Percentiles rank a stretch among this genome's conserved stretches.
Evolutionary conservation across 1,139 yeast species (phyloP).

Genomic region (Kodamaea alishanica): DNA sequence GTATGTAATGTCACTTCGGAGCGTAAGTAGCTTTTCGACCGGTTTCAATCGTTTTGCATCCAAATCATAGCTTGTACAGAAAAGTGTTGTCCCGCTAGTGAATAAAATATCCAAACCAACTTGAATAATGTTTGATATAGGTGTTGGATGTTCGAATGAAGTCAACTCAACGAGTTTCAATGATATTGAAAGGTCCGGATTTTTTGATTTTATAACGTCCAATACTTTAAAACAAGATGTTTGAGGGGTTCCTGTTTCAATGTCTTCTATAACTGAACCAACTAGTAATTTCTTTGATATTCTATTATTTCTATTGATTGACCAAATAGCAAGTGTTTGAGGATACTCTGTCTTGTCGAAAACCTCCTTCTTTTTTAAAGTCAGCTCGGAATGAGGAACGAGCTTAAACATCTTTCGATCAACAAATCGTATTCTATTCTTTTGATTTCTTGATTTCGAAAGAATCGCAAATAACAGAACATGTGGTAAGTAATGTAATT

Average conservation of each 20-base stretch:
- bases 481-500: slow-evolving; percentile 13
- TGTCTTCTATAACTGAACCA: slow-evolving; percentile 29
- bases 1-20: slow-evolving; percentile 38
- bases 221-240: slow-evolving; percentile 32
- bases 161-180: slow-evolving; percentile 31
- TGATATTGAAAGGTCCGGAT: slow-evolving; percentile 12
- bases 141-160: slow-evolving; percentile 33
- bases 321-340: slow-evolving; percentile 33
- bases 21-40: slow-evolving; percentile 21
- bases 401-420: slow-evolving; percentile 30
- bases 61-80: slow-evolving; percentile 37
- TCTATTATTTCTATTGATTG: slow-evolving; percentile 29
- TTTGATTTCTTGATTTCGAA: slow-evolving; percentile 28
- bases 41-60: slow-evolving; percentile 36
- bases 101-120: slow-evolving; percentile 33
- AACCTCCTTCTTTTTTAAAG: slow-evolving; percentile 18
- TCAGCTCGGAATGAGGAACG: slow-evolving; percentile 9
- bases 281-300: slow-evolving; percentile 39
- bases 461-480: slow-evolving; percentile 34
- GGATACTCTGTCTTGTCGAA: slow-evolving; percentile 37
- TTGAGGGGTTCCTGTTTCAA: slow-evolving; percentile 22
- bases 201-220: slow-evolving; percentile 30
- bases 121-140: slow-evolving; percentile 39
- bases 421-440: slow-evolving; percentile 27
- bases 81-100: slow-evolving; percentile 31